Conservation (phyloP, 192 early-diverging fungal species). For the Spizellomyces punctatus region DNA sequence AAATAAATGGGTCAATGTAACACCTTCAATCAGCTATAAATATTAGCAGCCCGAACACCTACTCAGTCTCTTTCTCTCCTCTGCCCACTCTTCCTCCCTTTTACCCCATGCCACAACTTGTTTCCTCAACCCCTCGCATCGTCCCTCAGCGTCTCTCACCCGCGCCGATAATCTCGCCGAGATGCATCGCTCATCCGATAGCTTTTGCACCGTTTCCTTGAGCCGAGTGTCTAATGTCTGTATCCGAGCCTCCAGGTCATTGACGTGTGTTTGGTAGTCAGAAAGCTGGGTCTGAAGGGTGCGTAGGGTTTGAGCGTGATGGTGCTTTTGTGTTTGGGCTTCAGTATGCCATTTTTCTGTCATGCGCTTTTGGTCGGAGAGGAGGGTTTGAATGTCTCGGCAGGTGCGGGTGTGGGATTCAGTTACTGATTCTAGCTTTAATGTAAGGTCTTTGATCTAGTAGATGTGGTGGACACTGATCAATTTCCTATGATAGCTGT, state of each 20-base stretch:
- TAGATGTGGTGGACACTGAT: neutral
- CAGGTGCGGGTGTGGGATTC: constrained; percentile 45
- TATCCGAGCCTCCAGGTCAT: constrained; percentile 33
- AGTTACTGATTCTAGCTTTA: constrained; percentile 37
- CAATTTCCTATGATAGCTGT: neutral
- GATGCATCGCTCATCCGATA: constrained; percentile 42
- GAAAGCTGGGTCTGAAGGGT: constrained; percentile 32
- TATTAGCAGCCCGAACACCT: neutral
- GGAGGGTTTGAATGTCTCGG: constrained; percentile 43
- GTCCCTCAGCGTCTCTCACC: constrained; percentile 31
- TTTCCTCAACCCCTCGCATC: constrained; percentile 25
- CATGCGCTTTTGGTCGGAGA: constrained; percentile 41
- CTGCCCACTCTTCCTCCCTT: constrained; percentile 39
- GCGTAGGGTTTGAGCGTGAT: constrained; percentile 33
- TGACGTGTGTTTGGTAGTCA: constrained; percentile 10
- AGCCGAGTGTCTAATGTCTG: neutral
- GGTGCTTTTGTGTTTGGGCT: neutral
- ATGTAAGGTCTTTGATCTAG: constrained; percentile 40
- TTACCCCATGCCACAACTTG: constrained; percentile 25
- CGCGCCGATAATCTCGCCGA: constrained; percentile 14
- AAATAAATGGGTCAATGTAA: neutral
- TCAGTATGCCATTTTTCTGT: constrained; percentile 31
- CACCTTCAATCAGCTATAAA: neutral
- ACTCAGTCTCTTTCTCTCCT: constrained; percentile 44
- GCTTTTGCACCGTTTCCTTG: constrained; percentile 31